Evolutionary conservation across 331 rosid species (phyloP).

Genomic region (Pyrus hybrid): DNA sequence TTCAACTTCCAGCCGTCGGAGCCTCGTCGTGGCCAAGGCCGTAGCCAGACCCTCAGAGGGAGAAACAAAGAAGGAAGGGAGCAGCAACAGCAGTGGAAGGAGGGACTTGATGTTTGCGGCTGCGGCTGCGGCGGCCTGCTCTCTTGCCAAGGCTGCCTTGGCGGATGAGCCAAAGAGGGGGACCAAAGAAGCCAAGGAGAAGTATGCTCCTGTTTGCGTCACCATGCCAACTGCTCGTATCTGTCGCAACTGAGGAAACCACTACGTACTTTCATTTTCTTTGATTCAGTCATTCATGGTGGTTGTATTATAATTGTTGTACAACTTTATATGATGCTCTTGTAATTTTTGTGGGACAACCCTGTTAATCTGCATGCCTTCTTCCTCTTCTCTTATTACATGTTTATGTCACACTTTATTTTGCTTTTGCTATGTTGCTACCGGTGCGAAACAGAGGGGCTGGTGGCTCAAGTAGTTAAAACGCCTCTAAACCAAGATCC

Average conservation of each 20-base stretch:
- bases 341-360: not conserved
- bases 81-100: constrained; percentile 36
- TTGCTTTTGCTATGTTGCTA: too few relatives aligned
- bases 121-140: constrained; percentile 28
- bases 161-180: constrained; percentile 53
- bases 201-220: constrained; percentile 47
- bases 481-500: too few relatives aligned
- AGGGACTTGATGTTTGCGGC: constrained; percentile 47
- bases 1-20: constrained; percentile 4
- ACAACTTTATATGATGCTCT: not conserved
- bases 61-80: constrained; percentile 12
- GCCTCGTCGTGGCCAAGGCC: constrained; percentile 37
- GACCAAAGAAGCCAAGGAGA: constrained; percentile 44
- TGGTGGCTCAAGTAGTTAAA: too few relatives aligned
- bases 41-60: constrained; percentile 4
- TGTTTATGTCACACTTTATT: not conserved
- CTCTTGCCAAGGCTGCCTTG: constrained; percentile 37
- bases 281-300: not conserved
- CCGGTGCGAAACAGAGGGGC: too few relatives aligned
- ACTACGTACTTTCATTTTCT: not conserved
- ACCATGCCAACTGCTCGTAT: constrained; percentile 64
- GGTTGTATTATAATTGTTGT: not conserved
- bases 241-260: constrained; percentile 38
- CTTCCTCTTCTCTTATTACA: not conserved
- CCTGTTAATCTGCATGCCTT: not conserved